A percentile compares a stretch with the other conserved stretches of the same genome.
phyloP scores from a whole-genome alignment of 352 stramenopile genomes.

The Phytophthora parvispora region DNA sequence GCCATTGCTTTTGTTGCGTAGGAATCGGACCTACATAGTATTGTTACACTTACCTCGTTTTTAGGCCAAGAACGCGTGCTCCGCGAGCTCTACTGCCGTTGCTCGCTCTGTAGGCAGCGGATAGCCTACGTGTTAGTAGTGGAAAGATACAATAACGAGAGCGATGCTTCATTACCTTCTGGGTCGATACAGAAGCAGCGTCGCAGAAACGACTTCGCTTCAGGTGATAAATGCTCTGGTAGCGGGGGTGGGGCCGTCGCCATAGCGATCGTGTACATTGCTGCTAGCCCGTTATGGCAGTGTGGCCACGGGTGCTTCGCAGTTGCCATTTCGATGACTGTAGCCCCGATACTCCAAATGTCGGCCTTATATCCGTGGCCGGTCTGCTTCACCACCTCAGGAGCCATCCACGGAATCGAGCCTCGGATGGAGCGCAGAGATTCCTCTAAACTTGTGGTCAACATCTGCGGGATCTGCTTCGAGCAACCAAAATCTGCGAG shows the following conservation, averaged over 20 bases:
- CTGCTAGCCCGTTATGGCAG: conserved; percentile 67
- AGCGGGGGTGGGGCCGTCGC: conserved; percentile 59
- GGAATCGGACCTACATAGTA: conserved; percentile 10
- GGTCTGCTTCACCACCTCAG: conserved; percentile 81
- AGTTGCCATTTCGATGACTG: conserved; percentile 87
- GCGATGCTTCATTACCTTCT: conserved; percentile 55
- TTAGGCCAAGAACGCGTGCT: conserved; percentile 64
- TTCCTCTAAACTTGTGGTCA: conserved; percentile 86
- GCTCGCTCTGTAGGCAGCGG: conserved; percentile 56
- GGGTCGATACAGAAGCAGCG: conserved; percentile 84
- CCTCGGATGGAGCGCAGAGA: conserved; percentile 86
- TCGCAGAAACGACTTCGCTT: conserved; percentile 67
- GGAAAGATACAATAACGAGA: neutral
- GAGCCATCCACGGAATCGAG: conserved; percentile 90
- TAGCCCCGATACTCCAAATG: conserved; percentile 87
- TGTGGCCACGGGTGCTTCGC: conserved; percentile 74
- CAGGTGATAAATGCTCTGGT: conserved; percentile 53
- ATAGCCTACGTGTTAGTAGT: neutral
- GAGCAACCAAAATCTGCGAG: conserved; percentile 93
- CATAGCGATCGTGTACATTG: conserved; percentile 80
- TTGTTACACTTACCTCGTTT: conserved; percentile 36
- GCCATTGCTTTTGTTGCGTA: neutral
- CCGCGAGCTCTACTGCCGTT: conserved; percentile 66
- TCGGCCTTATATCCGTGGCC: conserved; percentile 82
- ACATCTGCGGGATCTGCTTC: conserved; percentile 86